phyloP scores from a whole-genome alignment of 257 asterid genomes.

The Plectranthus barbatus region DNA sequence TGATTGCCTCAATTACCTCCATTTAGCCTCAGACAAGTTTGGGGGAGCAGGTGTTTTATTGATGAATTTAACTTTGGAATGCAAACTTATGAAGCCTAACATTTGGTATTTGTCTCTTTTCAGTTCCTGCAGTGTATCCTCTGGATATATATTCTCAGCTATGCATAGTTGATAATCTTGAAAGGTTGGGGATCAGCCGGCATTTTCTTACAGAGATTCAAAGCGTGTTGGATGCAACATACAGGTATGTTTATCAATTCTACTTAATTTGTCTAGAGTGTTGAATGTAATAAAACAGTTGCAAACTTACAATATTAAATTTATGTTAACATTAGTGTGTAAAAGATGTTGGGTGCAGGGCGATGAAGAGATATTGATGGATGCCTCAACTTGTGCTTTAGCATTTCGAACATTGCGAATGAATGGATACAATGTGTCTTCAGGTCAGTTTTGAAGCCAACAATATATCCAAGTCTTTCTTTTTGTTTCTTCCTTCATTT shows the following conservation, averaged over 20 bases:
- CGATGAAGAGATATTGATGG: conserved; percentile 67
- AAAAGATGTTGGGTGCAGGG: conserved; percentile 75
- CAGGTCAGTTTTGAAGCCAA: conserved; percentile 26
- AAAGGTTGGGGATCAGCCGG: conserved; percentile 60
- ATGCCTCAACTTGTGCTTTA: conserved; percentile 62
- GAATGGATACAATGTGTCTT: conserved; percentile 60
- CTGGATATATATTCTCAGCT: conserved; percentile 44
- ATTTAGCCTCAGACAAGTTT: conserved; percentile 33
- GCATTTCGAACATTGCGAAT: conserved; percentile 63
- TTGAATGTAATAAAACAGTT: too few species aligned
- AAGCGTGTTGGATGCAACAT: conserved; percentile 45
- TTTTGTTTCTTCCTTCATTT: neutral
- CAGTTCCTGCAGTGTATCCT: conserved; percentile 78
- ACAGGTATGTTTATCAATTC: conserved; percentile 36
- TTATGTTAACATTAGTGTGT: neutral
- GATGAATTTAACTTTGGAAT: too few species aligned
- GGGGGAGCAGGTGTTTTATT: conserved; percentile 57
- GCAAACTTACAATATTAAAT: too few species aligned
- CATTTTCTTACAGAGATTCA: conserved; percentile 48
- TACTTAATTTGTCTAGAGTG: too few species aligned
- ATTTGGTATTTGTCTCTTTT: neutral
- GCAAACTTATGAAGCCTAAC: neutral
- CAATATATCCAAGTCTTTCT: too few species aligned
- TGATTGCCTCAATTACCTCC: conserved; percentile 55
- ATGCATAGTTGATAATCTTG: conserved; percentile 50